Base-by-base conservation (phyloP, 2,329 filamentous ascomycete species). In the Botryotinia narcissicola region DNA sequence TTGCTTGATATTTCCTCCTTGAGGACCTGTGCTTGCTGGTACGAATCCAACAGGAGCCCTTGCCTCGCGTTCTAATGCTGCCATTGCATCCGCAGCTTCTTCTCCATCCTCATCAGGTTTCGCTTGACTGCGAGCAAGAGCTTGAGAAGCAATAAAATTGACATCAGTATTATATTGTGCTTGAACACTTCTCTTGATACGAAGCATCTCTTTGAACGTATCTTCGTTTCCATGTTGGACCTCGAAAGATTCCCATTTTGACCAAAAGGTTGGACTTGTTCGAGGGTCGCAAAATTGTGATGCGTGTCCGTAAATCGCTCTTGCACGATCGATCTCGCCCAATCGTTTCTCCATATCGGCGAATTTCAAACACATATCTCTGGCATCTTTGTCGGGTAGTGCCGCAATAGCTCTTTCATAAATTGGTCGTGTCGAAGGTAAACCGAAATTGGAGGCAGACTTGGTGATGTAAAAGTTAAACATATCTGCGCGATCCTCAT, bases 391-490 rank as follows among this genome's bases (percentile, higher is more conserved):
- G 82, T 99, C 96, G 0, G 97, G 95, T 51, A 99, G 86, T n/a
- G 94, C 93, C 18, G 93, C 91, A 77, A 99, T 97, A 54, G 96
- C 95, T 73, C 95, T 91, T 84, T 99, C 96, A 85, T 99, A 99
- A 78, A 99, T 99, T 0, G 94, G 92, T 70, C 96, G 87, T 4
- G 96, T 98, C 0, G 96, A 98, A 0, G 96, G 95, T 70, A 99
- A 88, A 46, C 97, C 96, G 80, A 99, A 99, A 83, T 99, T 99
- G 32, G 94, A 97, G 1, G 96, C 96, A 0, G 95, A 98, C 82
- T 99, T 98, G 74, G 95, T 98, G 81, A 99, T 98, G 85, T 99
- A 99, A 81, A 98, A 97, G 82, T 97, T 96, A 85, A 98, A 99
- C 95, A 99, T 98, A 79, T 97, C 94, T 74, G 95, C 91, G 70